Evolutionary conservation across 1,284 basidiomycete genomes (phyloP).

Genomic region (Phlebopus sp.): DNA sequence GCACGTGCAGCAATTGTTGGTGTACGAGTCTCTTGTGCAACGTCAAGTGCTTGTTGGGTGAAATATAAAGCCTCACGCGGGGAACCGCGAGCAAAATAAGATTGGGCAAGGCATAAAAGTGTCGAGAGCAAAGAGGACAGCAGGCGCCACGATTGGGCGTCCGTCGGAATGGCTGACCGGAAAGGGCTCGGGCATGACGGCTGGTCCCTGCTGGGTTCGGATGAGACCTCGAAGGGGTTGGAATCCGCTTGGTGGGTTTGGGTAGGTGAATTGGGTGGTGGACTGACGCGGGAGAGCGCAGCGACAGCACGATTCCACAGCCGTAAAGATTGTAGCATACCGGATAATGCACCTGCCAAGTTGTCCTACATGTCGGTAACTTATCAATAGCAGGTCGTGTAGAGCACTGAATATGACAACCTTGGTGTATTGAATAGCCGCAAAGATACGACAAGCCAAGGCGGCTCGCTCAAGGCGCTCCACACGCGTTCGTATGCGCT

Average conservation of each 20-base stretch:
- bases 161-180: constrained; percentile 30
- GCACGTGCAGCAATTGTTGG: constrained; percentile 65
- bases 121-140: constrained; percentile 66
- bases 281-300: constrained; percentile 60
- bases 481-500: constrained; percentile 58
- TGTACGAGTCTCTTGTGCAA: constrained; percentile 66
- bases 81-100: constrained; percentile 72
- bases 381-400: constrained; percentile 1
- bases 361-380: constrained; percentile 53
- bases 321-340: constrained; percentile 70
- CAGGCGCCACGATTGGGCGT: constrained; percentile 72
- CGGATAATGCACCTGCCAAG: constrained; percentile 54
- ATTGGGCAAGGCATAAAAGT: constrained; percentile 59
- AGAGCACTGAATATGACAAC: constrained; percentile 39
- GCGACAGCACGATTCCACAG: constrained; percentile 80
- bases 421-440: constrained; percentile 64
- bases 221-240: constrained; percentile 60
- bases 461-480: constrained; percentile 66
- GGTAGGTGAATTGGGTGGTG: constrained; percentile 29
- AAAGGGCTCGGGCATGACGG: constrained; percentile 21
- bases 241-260: constrained; percentile 34
- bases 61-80: constrained; percentile 83
- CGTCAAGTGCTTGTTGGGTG: constrained; percentile 64
- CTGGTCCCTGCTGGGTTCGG: constrained; percentile 31
- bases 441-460: constrained; percentile 65